Percentiles rank a stretch among this genome's conserved stretches.
phyloP scores from a whole-genome alignment of 2,329 filamentous ascomycete species.

The Pyrenochaeta sp. region DNA sequence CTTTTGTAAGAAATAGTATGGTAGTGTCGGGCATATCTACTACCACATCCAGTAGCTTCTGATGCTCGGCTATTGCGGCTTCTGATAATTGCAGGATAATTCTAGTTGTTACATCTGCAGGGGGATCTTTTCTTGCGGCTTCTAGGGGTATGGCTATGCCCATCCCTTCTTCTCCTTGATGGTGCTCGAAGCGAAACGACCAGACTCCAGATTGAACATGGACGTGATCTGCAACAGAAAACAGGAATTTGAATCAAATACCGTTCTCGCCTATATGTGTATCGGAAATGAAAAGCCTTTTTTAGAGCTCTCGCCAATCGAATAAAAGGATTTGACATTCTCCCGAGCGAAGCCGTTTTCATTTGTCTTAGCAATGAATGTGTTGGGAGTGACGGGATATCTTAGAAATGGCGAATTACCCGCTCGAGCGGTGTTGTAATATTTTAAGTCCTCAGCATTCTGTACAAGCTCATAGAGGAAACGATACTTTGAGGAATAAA shows the following conservation, averaged over 20 bases:
- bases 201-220: constrained; percentile 52
- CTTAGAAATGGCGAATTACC: constrained; percentile 22
- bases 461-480: constrained; percentile 49
- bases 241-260: constrained; percentile 50
- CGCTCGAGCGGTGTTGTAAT: constrained; percentile 5
- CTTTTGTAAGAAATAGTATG: constrained; percentile 19
- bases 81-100: constrained; percentile 21
- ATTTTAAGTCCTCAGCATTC: constrained; percentile 55
- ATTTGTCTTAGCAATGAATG: constrained; percentile 55
- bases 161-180: constrained; percentile 54
- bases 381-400: constrained; percentile 28
- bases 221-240: constrained; percentile 45
- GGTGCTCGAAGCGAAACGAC: constrained; percentile 49
- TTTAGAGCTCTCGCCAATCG: constrained; percentile 49
- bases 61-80: constrained; percentile 1
- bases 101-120: constrained; percentile 20
- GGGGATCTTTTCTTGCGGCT: constrained; percentile 14
- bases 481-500: constrained; percentile 35
- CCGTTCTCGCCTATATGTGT: constrained; percentile 49
- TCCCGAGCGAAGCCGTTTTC: constrained; percentile 53
- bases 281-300: constrained; percentile 13
- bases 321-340: constrained; percentile 52
- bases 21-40: constrained; percentile 18
- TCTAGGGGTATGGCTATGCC: constrained; percentile 61
- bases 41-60: constrained; percentile 10